phyloP scores from a whole-genome alignment of 805 yeast genomes.

The Zygosaccharomyces gambellarensis region DNA sequence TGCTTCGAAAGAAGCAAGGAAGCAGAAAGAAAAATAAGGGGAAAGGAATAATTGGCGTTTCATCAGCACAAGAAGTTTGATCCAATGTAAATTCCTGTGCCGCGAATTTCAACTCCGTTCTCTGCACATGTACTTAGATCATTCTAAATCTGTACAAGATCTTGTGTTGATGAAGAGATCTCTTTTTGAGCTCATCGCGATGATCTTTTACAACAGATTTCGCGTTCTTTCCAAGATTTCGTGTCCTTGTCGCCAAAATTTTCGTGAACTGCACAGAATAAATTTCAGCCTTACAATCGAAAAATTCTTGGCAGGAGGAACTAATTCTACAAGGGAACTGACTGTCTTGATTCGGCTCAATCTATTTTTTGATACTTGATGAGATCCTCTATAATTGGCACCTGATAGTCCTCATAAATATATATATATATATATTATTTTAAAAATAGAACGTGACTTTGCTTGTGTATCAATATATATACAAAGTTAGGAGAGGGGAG shows the following conservation, averaged over 20 bases:
- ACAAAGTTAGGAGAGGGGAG: no score
- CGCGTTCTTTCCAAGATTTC: conserved; percentile 3
- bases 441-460: background rate
- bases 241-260: conserved; percentile 3
- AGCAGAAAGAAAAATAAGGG: background rate
- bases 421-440: background rate
- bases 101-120: background rate
- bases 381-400: background rate
- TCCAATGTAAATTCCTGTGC: background rate
- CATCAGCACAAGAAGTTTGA: background rate
- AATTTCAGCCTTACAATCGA: background rate
- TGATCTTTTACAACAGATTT: background rate
- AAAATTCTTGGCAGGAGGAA: background rate
- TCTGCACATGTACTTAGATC: background rate
- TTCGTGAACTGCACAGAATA: conserved; percentile 1
- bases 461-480: no score
- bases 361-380: background rate
- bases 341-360: background rate
- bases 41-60: conserved; percentile 4
- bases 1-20: background rate
- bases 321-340: background rate
- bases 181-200: conserved; percentile 1
- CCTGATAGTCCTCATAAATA: background rate
- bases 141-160: background rate
- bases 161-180: background rate